Conservation (phyloP, 805 yeast genomes). For the Maudiozyma turicensis region DNA sequence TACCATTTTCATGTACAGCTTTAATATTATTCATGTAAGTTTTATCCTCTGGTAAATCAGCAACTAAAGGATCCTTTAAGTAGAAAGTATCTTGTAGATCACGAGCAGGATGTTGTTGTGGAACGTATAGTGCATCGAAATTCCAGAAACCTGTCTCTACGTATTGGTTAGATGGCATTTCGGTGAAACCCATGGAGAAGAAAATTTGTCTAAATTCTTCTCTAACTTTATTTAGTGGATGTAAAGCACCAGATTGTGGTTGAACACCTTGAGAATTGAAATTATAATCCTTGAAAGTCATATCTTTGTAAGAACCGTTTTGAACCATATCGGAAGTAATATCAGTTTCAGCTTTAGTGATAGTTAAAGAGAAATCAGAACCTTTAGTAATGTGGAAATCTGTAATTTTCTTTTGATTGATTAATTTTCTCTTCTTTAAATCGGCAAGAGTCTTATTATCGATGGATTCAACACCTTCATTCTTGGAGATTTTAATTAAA, state of each 20-base stretch:
- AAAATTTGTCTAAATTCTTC: constrained; percentile 97
- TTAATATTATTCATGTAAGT: constrained; percentile 69
- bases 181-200: constrained; percentile 96
- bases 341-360: constrained; percentile 82
- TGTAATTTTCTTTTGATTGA: constrained; percentile 57
- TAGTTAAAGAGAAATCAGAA: constrained; percentile 69
- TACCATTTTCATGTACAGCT: constrained; percentile 81
- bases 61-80: constrained; percentile 81
- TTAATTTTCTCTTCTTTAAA: constrained; percentile 87
- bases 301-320: constrained; percentile 71
- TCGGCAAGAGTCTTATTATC: constrained; percentile 67
- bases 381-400: constrained; percentile 76
- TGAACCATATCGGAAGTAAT: constrained; percentile 87
- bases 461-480: constrained; percentile 4
- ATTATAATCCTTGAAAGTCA: constrained; percentile 88
- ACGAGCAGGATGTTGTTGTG: constrained; percentile 99
- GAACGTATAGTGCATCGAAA: constrained; percentile 91
- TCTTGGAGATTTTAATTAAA: constrained; percentile 40
- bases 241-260: constrained; percentile 87
- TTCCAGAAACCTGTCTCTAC: constrained; percentile 99
- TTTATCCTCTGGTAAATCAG: constrained; percentile 75
- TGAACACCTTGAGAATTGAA: constrained; percentile 88
- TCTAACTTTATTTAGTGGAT: constrained; percentile 92
- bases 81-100: constrained; percentile 98
- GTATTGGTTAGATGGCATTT: constrained; percentile 97